A percentile compares a stretch with the other conserved stretches of the same genome.
Evolutionary conservation across 805 yeast species (phyloP).

Genomic region (Hanseniaspora lindneri): DNA sequence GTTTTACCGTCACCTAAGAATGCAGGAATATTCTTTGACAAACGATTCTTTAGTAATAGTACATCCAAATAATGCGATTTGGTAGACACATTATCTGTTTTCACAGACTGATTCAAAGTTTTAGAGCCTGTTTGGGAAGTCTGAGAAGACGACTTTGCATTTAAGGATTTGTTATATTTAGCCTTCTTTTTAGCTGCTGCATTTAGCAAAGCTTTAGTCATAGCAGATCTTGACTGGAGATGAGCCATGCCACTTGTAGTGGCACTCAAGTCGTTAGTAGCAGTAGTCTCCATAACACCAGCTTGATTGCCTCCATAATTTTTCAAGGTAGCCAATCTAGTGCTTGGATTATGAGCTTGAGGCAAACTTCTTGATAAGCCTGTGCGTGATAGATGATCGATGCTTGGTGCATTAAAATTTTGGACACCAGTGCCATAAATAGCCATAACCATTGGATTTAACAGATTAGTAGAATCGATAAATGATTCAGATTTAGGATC

Average conservation of each 20-base stretch:
- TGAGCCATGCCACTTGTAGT: neutral
- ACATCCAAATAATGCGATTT: conserved; percentile 10
- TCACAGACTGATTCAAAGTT: neutral
- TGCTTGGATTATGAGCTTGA: neutral
- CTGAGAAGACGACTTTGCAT: neutral
- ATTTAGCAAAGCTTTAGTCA: conserved; percentile 3
- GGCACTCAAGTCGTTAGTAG: neutral
- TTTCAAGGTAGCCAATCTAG: conserved; percentile 7
- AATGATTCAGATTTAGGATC: conserved; percentile 28
- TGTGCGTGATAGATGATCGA: neutral
- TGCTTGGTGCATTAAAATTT: neutral
- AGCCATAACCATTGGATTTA: neutral
- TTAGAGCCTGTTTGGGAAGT: neutral
- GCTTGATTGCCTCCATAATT: neutral
- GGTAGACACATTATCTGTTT: neutral
- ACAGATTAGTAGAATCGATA: conserved; percentile 17
- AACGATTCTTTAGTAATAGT: conserved; percentile 2
- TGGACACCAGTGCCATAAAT: conserved; percentile 8
- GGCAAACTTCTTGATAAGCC: neutral
- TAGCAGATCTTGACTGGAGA: conserved; percentile 2
- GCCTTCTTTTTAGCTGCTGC: conserved; percentile 3
- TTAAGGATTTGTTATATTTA: neutral
- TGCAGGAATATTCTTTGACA: neutral
- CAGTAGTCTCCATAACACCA: neutral
- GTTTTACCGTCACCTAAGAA: neutral